Conservation (phyloP, 2,329 filamentous ascomycete species). For the Davidsoniella australis region DNA sequence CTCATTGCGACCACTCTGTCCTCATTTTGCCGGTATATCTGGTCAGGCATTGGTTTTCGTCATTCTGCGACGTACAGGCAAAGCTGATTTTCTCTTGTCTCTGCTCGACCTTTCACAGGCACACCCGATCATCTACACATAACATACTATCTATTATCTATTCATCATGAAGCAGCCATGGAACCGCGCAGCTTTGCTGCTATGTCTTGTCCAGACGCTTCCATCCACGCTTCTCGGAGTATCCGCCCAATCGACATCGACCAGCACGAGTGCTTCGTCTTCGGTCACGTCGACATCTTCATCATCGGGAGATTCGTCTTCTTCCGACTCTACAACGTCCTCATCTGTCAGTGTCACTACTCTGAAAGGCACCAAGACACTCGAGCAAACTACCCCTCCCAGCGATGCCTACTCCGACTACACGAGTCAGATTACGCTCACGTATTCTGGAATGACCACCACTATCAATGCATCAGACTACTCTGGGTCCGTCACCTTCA, state of each 20-base stretch:
- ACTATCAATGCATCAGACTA: slow-evolving; percentile 16
- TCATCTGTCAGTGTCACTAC: slow-evolving; percentile 20
- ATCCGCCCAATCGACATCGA: slow-evolving; percentile 3
- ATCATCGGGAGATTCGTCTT: not conserved
- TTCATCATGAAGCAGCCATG: slow-evolving; percentile 2
- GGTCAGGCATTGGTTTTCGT: too few species aligned
- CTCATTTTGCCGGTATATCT: too few species aligned
- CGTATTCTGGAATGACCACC: slow-evolving; percentile 8
- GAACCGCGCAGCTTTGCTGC: not conserved
- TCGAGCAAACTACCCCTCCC: slow-evolving; percentile 24
- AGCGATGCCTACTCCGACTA: slow-evolving; percentile 29
- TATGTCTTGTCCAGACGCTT: not conserved
- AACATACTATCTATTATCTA: not conserved
- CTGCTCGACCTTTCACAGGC: too few species aligned
- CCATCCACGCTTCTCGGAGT: not conserved
- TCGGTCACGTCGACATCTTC: not conserved
- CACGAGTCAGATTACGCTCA: slow-evolving; percentile 25
- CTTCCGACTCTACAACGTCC: not conserved
- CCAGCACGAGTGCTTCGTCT: not conserved
- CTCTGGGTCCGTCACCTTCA: slow-evolving; percentile 24
- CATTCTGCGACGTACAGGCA: too few species aligned
- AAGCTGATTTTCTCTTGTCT: too few species aligned
- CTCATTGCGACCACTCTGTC: too few species aligned
- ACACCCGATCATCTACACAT: too few species aligned
- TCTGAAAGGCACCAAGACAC: slow-evolving; percentile 23